Percentiles rank a stretch among this genome's conserved stretches.
phyloP scores from a whole-genome alignment of 768 basidiomycete genomes.

The Mycena rosella region DNA sequence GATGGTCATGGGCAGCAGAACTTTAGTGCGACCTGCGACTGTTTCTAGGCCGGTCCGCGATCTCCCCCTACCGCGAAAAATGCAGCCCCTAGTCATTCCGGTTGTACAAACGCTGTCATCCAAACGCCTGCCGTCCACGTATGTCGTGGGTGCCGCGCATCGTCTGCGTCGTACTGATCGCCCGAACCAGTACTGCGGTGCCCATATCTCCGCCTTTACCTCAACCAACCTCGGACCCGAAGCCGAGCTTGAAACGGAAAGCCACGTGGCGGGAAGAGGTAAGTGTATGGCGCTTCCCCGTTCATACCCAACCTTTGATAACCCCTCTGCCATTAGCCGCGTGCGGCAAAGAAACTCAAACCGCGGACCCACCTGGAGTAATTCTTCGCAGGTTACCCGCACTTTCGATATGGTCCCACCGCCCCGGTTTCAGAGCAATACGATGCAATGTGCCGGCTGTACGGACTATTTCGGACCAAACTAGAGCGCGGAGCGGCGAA shows the following conservation, averaged over 20 bases:
- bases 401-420: constrained; percentile 40
- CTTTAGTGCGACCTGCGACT: neutral
- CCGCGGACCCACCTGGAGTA: constrained; percentile 5
- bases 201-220: too few species aligned
- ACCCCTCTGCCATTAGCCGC: neutral
- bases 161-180: neutral
- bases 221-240: too few species aligned
- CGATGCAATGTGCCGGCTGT: constrained; percentile 37
- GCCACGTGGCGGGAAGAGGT: neutral
- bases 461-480: constrained; percentile 11
- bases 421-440: constrained; percentile 44
- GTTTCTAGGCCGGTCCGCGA: too few species aligned
- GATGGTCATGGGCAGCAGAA: neutral
- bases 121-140: too few species aligned
- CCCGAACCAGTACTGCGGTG: neutral
- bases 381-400: constrained; percentile 40
- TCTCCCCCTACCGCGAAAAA: too few species aligned
- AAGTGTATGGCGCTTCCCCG: too few species aligned
- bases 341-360: constrained; percentile 2
- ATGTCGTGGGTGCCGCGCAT: too few species aligned
- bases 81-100: too few species aligned
- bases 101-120: too few species aligned
- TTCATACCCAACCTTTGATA: neutral
- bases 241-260: constrained; percentile 13
- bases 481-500: neutral